Conservation (phyloP, 23 red algal genomes). For the Porphyridium purpureum region DNA sequence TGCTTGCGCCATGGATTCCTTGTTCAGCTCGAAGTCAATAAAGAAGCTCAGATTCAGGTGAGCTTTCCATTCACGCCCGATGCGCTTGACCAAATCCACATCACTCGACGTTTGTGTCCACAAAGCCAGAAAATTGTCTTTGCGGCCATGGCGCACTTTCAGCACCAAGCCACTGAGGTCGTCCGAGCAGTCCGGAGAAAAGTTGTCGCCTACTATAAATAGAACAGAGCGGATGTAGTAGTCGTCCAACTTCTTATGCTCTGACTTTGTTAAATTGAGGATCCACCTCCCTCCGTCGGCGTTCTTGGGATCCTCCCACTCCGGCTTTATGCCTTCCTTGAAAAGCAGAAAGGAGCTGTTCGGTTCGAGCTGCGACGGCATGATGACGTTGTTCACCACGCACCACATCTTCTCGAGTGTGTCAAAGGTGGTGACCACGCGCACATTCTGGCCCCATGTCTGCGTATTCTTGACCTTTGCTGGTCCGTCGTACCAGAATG, state of each 20-base stretch:
- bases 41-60: too few species aligned
- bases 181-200: too few species aligned
- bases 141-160: too few species aligned
- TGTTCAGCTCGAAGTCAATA: too few species aligned
- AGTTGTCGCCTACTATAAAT: too few species aligned
- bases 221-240: slow-evolving; percentile 72
- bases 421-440: slow-evolving; percentile 45
- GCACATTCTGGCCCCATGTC: slow-evolving; percentile 36
- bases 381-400: slow-evolving; percentile 68
- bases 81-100: too few species aligned
- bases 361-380: slow-evolving; percentile 42
- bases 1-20: too few species aligned
- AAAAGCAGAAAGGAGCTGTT: slow-evolving; percentile 63
- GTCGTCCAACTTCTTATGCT: slow-evolving; percentile 29
- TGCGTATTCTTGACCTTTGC: background rate
- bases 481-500: slow-evolving; percentile 65
- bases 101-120: too few species aligned
- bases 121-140: too few species aligned
- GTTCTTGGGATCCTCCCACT: slow-evolving; percentile 85
- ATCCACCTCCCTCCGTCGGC: slow-evolving; percentile 72
- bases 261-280: slow-evolving; percentile 11
- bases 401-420: slow-evolving; percentile 87
- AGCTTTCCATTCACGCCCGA: too few species aligned
- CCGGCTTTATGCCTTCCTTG: slow-evolving; percentile 70
- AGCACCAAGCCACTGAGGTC: too few species aligned